Percentiles rank a stretch among this genome's conserved stretches.
Conservation (phyloP, 805 yeast genomes). For the Saturnispora besseyi region DNA sequence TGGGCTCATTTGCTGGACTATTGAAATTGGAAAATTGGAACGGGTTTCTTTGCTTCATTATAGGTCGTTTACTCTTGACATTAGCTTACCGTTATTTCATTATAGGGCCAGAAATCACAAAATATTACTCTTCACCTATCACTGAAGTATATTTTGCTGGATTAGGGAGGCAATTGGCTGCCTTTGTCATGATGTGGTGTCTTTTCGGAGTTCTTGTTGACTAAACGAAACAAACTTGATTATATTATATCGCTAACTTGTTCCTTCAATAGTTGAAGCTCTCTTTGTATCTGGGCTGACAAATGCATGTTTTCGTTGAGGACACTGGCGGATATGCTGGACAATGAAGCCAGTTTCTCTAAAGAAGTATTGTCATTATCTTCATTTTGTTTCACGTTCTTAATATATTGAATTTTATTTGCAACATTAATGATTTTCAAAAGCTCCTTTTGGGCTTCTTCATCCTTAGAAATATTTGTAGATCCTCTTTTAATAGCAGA, state of each 20-base stretch:
- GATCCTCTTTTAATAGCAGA: constrained; percentile 7
- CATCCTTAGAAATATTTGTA: neutral
- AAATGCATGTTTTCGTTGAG: constrained; percentile 5
- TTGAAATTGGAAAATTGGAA: neutral
- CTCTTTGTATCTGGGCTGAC: neutral
- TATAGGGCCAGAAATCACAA: neutral
- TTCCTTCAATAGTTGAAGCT: neutral
- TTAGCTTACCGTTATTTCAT: neutral
- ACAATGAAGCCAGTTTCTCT: constrained; percentile 1
- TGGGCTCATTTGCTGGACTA: neutral
- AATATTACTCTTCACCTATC: constrained; percentile 33
- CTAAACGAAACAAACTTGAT: neutral
- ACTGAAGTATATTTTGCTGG: constrained; percentile 36
- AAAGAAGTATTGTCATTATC: neutral
- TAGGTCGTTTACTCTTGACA: neutral
- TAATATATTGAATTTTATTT: neutral
- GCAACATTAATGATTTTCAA: constrained; percentile 12
- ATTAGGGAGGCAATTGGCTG: constrained; percentile 39
- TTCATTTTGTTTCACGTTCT: neutral
- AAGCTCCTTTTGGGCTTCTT: constrained; percentile 7
- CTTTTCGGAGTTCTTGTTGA: constrained; percentile 38
- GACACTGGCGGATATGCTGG: constrained; percentile 5
- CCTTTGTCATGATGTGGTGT: constrained; percentile 53
- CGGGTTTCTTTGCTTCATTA: neutral
- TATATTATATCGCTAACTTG: neutral